phyloP scores from a whole-genome alignment of 495 filamentous ascomycete species.

The Hypoxylon perforatum region DNA sequence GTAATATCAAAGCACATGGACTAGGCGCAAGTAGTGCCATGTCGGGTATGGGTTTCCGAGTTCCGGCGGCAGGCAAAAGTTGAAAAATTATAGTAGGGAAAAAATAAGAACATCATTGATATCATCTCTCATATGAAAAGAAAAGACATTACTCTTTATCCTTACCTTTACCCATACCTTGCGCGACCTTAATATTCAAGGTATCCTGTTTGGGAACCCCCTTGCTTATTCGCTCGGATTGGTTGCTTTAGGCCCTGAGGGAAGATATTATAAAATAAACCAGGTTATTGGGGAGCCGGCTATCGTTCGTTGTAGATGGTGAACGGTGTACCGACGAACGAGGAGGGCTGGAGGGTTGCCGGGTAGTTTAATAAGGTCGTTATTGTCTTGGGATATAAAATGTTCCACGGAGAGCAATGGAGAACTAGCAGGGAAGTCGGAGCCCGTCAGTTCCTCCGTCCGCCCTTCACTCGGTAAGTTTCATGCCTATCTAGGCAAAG shows the following conservation, averaged over 20 bases:
- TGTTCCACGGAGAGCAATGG: too few relatives aligned
- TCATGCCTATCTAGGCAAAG: neutral
- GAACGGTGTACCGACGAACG: conserved; percentile 11
- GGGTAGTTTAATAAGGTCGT: too few relatives aligned
- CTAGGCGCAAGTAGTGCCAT: conserved; percentile 30
- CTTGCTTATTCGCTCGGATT: conserved; percentile 21
- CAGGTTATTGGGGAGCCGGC: conserved; percentile 6
- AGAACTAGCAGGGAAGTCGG: too few relatives aligned
- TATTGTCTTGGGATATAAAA: too few relatives aligned
- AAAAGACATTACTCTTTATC: neutral
- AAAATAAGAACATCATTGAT: neutral
- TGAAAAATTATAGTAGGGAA: neutral
- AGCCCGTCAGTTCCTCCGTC: too few relatives aligned
- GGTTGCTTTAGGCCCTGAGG: conserved; percentile 22
- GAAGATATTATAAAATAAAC: conserved; percentile 6
- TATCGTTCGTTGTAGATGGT: conserved; percentile 20
- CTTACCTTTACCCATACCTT: too few relatives aligned
- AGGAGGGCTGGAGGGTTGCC: neutral
- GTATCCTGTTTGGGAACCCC: conserved; percentile 7
- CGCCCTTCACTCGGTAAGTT: too few relatives aligned
- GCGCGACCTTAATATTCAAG: neutral
- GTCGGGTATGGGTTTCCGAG: conserved; percentile 31
- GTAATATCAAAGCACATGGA: conserved; percentile 26
- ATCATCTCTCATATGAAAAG: neutral
- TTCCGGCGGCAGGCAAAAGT: conserved; percentile 28